phyloP scores from a whole-genome alignment of 352 stramenopile genomes.

The Aphanomyces astaci region DNA sequence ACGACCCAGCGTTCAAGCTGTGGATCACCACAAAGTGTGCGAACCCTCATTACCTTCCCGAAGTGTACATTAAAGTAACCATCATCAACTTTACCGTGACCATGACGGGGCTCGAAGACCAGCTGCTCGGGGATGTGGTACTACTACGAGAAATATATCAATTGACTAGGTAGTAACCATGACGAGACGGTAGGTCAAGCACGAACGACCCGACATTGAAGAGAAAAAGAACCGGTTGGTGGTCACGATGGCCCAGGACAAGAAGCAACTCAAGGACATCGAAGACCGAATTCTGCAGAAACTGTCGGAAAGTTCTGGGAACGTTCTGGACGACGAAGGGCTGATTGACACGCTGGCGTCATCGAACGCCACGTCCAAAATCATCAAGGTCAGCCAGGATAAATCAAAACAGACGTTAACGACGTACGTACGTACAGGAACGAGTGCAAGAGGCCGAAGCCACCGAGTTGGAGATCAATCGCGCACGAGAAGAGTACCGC shows the following conservation, averaged over 20 bases:
- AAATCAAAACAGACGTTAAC: not conserved
- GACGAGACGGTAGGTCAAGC: too few relatives aligned
- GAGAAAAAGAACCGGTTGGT: constrained; percentile 91
- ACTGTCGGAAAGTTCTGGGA: constrained; percentile 85
- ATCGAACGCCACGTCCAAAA: constrained; percentile 74
- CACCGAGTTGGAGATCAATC: constrained; percentile 88
- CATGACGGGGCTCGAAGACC: constrained; percentile 89
- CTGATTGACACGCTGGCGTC: constrained; percentile 81
- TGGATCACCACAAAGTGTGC: constrained; percentile 91
- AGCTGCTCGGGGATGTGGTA: constrained; percentile 86
- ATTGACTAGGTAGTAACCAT: too few relatives aligned
- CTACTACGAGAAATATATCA: too few relatives aligned
- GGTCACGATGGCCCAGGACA: constrained; percentile 89
- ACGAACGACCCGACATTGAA: constrained; percentile 89
- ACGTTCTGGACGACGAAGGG: constrained; percentile 91
- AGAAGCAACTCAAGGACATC: constrained; percentile 88
- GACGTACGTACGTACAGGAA: constrained; percentile 38
- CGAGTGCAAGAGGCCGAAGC: constrained; percentile 85
- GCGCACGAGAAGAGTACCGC: constrained; percentile 83
- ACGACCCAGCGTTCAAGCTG: constrained; percentile 87
- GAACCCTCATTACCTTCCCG: constrained; percentile 91
- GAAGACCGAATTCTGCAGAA: constrained; percentile 90
- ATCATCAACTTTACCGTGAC: constrained; percentile 96
- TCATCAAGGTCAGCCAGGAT: constrained; percentile 42
- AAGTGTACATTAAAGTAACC: constrained; percentile 95